phyloP scores from a whole-genome alignment of 2,329 filamentous ascomycete genomes.

The Pseudocercospora macadamiae region DNA sequence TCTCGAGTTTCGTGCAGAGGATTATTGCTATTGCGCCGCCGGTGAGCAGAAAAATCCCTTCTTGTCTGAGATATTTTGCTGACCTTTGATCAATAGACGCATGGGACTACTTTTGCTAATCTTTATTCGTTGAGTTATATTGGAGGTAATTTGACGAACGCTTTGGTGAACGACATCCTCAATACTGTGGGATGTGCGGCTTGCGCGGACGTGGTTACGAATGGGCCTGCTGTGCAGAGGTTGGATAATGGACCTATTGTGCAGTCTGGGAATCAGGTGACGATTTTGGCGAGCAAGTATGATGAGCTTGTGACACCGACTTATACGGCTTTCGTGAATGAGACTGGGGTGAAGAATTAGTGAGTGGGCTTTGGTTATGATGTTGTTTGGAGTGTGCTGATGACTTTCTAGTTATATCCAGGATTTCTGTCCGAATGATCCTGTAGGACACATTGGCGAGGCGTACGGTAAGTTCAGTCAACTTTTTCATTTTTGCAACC shows the following conservation, averaged over 20 bases:
- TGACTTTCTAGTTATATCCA: conserved; percentile 22
- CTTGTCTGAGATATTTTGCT: too few relatives aligned
- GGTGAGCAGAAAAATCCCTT: too few relatives aligned
- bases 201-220: conserved; percentile 26
- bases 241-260: conserved; percentile 27
- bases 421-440: conserved; percentile 29
- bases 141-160: conserved; percentile 23
- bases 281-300: conserved; percentile 25
- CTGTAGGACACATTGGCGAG: conserved; percentile 31
- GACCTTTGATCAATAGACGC: conserved; percentile 28
- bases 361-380: neutral
- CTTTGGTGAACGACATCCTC: conserved; percentile 17
- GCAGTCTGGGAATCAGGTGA: conserved; percentile 26
- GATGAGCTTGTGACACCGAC: conserved; percentile 32
- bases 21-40: conserved; percentile 31
- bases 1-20: conserved; percentile 22
- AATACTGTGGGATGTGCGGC: conserved; percentile 26
- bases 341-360: conserved; percentile 27
- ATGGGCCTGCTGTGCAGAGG: conserved; percentile 19
- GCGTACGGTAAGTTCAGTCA: conserved; percentile 20
- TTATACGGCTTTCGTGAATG: conserved; percentile 27
- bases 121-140: conserved; percentile 27
- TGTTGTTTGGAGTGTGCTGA: neutral
- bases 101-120: conserved; percentile 28
- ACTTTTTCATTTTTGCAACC: neutral